Base-by-base conservation (phyloP, 495 filamentous ascomycete genomes). In the Penicillium arizonense region DNA sequence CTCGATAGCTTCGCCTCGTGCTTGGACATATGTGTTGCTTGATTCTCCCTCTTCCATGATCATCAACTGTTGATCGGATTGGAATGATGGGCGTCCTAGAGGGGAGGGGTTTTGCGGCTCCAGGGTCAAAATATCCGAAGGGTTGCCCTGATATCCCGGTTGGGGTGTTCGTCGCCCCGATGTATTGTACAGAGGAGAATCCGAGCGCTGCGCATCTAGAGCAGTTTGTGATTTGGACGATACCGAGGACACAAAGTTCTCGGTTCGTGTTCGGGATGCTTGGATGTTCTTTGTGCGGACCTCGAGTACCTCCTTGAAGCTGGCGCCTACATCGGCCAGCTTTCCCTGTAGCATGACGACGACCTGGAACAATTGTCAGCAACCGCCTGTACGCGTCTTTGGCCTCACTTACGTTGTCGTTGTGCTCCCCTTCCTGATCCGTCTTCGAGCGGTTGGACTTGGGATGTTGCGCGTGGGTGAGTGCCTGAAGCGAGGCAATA, bases 201-300 rank as follows among this genome's bases (percentile, higher is more conserved):
- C 83, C 26, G 84, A 84, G 47, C 80, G 69, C 68, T 79, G 63
- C 44, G 74, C 59, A 42, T 82, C 72, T 39, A 83, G 67, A 0
- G 86, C 81, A 3, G 77, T 79, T 54, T 89, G 88, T 30, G 88
- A 84, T 51, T 93, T 90, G 36, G 87, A 83, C 3, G 87, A 89
- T 36, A 95, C 90, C 11, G 88, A 90, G 2, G 89, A 92, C 20
- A 97, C 89, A 56, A 98, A 98, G 63, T 97, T 94, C 68, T 98
- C 95, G 44, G 94, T 97, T 50, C 94, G 76, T 37, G 89, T 87
- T 33, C 90, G 81, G 39, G 90, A 93, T 11, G 95, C 95, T 70
- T 97, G 95, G 44, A 97, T 96, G 70, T 98, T 98, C 76, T 97
- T 96, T 40, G 94, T 98, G 28, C 94, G 86, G 20, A 96, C 90